These are phyloP conservation scores for Inga oerstediana DNA, from an alignment of 306 rosid genomes.

Conservation along the genomic window DNA sequence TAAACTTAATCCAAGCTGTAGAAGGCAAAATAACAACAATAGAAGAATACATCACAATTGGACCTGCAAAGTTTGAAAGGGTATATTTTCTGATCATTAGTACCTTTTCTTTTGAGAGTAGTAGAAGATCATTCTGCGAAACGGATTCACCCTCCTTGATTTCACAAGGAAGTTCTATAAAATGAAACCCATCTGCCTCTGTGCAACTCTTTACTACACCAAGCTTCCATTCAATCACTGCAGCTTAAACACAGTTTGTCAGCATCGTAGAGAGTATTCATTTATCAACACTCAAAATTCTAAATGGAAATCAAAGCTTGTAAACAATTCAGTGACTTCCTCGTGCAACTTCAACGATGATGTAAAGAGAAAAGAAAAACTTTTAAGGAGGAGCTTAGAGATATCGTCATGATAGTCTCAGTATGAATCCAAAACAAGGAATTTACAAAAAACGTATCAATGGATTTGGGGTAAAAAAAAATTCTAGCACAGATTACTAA, in stretches of 20 bases:
- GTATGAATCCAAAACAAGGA: background rate
- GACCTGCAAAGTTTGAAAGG: constrained; percentile 10
- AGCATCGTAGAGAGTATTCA: constrained; percentile 5
- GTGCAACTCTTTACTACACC: constrained; percentile 62
- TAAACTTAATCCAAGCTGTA: background rate
- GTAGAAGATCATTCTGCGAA: constrained; percentile 77
- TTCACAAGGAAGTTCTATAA: constrained; percentile 53
- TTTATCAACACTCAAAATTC: constrained; percentile 23
- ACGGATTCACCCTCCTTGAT: constrained; percentile 49
- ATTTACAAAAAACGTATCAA: background rate
- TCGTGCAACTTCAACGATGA: background rate
- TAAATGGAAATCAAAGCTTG: background rate
- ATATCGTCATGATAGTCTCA: background rate
- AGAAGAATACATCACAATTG: background rate
- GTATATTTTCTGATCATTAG: constrained; percentile 16
- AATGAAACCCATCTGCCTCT: constrained; percentile 79
- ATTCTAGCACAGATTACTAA: constrained; percentile 2
- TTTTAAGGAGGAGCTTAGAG: background rate
- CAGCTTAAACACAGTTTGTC: constrained; percentile 30
- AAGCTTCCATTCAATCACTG: constrained; percentile 69
- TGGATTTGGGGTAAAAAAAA: background rate
- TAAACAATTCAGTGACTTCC: background rate
- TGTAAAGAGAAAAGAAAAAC: background rate
- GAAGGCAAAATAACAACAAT: constrained; percentile 5
- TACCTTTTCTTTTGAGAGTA: constrained; percentile 81